Percentiles rank a stretch among this genome's conserved stretches.
phyloP scores from a whole-genome alignment of 495 filamentous ascomycete species.

The Penicillium chermesinum region DNA sequence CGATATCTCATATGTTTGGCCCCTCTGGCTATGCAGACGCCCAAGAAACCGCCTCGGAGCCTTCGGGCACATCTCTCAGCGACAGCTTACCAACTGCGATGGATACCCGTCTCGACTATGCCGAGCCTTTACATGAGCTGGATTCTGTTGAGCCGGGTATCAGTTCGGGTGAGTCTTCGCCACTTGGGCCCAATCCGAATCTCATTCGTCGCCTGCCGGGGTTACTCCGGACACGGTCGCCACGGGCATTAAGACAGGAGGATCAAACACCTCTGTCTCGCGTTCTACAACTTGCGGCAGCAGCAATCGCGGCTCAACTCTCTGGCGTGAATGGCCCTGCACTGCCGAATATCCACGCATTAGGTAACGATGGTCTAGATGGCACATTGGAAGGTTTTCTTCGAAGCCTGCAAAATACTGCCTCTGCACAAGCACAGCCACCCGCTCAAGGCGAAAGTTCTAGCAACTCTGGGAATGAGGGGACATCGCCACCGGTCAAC shows the following conservation, averaged over 20 bases:
- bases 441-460: constrained; percentile 28
- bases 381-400: constrained; percentile 54
- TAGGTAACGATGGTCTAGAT: constrained; percentile 53
- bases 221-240: constrained; percentile 44
- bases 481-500: constrained; percentile 47
- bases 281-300: constrained; percentile 55
- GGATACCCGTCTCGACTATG: constrained; percentile 41
- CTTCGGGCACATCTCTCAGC: constrained; percentile 5
- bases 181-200: constrained; percentile 21
- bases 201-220: constrained; percentile 37
- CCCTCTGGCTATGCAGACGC: constrained; percentile 15
- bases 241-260: constrained; percentile 46
- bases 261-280: constrained; percentile 55
- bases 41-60: constrained; percentile 5
- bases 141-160: constrained; percentile 39
- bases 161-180: constrained; percentile 16
- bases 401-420: constrained; percentile 51
- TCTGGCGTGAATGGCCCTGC: constrained; percentile 51
- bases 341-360: constrained; percentile 52
- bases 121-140: constrained; percentile 36
- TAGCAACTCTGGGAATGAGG: constrained; percentile 22
- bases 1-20: constrained; percentile 45
- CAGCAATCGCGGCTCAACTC: constrained; percentile 56
- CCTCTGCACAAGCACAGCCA: constrained; percentile 40
- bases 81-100: constrained; percentile 26